Evolutionary conservation across 805 yeast species (phyloP), one percentile per base, ranked within the genome.

Genomic region (Grigorovia transvaalensis): DNA sequence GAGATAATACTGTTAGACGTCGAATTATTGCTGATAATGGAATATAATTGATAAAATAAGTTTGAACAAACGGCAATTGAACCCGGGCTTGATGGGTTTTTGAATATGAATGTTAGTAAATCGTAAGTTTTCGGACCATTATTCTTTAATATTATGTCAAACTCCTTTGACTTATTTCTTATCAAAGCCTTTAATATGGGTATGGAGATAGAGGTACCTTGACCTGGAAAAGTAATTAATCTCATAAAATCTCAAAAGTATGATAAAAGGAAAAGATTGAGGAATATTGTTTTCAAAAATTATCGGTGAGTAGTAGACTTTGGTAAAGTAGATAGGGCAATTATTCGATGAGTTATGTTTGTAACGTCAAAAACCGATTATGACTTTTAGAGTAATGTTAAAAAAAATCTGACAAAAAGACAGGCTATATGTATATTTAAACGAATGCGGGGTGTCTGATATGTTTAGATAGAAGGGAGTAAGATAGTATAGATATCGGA

Each of bases 191-290:
- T 62, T 48, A 60, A 50, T 11, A 56, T 53, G 4, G 66, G 62
- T 9, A 60, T 54, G 1, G 63, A 56, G 3, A 64, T 63, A 11
- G 68, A 58, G 2, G 70, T 63, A 4, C 71, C 71, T 56, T 67
- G 71, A 12, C 71, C 71, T 15, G 69, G 69, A 49, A 67, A 66
- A 2, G 69, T 64, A 9, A 66, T 48, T 18, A 66, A 48, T 50
- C 59, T 61, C 67, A 62, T 60, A 15, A 18, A 6, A 23, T 23
- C 3, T 23, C 27, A 23, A 6, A 23, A 23, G 27, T 23, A 23
- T 3, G 27, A 4, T 5, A 42, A 18, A 15, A 20, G 45, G 11
- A 11, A 15, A 20, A 33, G 15, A 8, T 5, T 33, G 8, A 5
- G 15, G 15, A 33, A 13, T 33, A 13, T 8, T 11, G 11, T 13